These are phyloP conservation scores for Parasarocladium wereldwijsianum DNA, from an alignment of 2,329 filamentous ascomycete genomes.

Conservation along the genomic window DNA sequence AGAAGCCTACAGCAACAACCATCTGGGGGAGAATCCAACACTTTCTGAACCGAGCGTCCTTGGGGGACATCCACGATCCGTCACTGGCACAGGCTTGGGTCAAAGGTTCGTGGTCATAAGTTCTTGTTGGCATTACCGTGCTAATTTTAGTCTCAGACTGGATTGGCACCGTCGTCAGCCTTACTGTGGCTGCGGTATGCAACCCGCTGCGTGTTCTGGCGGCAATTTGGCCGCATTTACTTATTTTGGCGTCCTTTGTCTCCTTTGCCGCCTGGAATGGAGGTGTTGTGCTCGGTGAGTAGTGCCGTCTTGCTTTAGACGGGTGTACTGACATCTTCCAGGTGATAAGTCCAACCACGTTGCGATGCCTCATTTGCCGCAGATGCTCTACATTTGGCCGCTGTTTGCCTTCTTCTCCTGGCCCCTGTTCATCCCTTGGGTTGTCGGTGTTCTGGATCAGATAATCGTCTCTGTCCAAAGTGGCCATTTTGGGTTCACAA, in stretches of 20 bases:
- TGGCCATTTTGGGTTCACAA: background rate
- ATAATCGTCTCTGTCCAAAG: background rate
- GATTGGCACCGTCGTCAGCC: slow-evolving; percentile 43
- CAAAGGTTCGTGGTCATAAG: slow-evolving; percentile 27
- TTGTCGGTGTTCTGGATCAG: slow-evolving; percentile 20
- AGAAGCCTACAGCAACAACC: slow-evolving; percentile 16
- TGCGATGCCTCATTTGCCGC: slow-evolving; percentile 73
- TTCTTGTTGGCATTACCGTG: slow-evolving; percentile 6
- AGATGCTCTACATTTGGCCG: slow-evolving; percentile 93
- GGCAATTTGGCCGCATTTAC: slow-evolving; percentile 43
- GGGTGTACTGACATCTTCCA: slow-evolving; percentile 20
- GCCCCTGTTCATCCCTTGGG: slow-evolving; percentile 50
- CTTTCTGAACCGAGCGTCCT: slow-evolving; percentile 26
- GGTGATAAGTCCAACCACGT: slow-evolving; percentile 92
- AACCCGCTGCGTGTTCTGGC: slow-evolving; percentile 30
- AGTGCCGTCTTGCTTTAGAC: background rate
- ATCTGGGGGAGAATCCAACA: slow-evolving; percentile 20
- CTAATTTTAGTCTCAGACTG: slow-evolving; percentile 27
- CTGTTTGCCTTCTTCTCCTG: slow-evolving; percentile 82
- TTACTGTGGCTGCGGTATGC: slow-evolving; percentile 40
- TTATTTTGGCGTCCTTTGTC: slow-evolving; percentile 52
- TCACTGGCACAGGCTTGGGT: slow-evolving; percentile 29
- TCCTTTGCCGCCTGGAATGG: slow-evolving; percentile 76
- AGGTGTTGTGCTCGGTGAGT: slow-evolving; percentile 71
- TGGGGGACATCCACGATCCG: slow-evolving; percentile 41